Conservation (phyloP, 148 eudicot species). For the Fallopia convolvulus region DNA sequence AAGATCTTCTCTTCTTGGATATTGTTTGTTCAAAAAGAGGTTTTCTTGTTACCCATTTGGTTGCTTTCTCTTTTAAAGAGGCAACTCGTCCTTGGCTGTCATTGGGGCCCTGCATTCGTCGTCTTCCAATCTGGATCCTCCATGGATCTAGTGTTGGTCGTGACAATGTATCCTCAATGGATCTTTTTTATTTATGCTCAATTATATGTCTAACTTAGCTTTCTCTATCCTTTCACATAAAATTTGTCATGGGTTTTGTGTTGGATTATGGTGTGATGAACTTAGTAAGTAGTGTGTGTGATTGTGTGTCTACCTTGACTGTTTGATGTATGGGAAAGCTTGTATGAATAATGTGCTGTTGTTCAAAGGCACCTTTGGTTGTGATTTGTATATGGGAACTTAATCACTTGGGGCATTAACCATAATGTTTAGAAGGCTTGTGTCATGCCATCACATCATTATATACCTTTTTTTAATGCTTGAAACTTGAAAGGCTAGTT, state of each 20-base stretch:
- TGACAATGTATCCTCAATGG: neutral
- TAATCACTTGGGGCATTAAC: neutral
- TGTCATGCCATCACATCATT: neutral
- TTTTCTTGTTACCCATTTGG: constrained; percentile 7
- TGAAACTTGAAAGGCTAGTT: too few relatives aligned
- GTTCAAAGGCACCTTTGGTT: neutral
- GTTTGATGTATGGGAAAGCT: neutral
- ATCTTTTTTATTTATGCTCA: neutral
- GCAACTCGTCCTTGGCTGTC: constrained; percentile 20
- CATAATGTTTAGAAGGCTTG: neutral
- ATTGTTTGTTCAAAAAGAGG: too few relatives aligned
- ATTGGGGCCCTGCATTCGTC: constrained; percentile 9
- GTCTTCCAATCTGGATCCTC: neutral
- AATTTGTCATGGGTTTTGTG: neutral
- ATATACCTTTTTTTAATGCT: too few relatives aligned
- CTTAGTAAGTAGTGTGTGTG: neutral
- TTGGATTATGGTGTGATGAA: neutral
- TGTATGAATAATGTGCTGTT: neutral
- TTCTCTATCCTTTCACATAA: neutral
- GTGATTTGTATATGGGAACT: neutral
- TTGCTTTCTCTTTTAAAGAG: constrained; percentile 5
- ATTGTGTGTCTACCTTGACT: neutral
- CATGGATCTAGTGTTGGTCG: neutral
- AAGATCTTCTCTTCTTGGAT: too few relatives aligned
- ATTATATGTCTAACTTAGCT: neutral